Evolutionary conservation across 345 rosid genomes (phyloP).

Genomic region (Ailanthus altissimus): DNA sequence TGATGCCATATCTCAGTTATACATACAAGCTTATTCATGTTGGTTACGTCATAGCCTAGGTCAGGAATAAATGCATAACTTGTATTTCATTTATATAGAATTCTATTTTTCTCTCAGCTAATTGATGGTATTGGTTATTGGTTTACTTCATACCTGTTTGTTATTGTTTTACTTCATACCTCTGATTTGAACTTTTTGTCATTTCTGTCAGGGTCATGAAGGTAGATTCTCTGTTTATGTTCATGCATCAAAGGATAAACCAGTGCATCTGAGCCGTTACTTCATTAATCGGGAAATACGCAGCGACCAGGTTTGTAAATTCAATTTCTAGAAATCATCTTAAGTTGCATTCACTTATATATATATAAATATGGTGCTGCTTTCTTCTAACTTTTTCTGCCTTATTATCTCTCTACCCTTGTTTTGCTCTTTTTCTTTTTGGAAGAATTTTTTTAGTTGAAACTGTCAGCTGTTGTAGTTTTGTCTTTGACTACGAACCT

Average conservation of each 20-base stretch:
- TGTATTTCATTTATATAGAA: background rate
- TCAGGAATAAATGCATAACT: background rate
- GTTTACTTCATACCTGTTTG: slow-evolving; percentile 2
- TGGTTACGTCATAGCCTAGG: background rate
- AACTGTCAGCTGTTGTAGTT: background rate
- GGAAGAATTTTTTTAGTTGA: background rate
- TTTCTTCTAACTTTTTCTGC: background rate
- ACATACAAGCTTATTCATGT: background rate
- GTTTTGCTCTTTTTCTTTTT: background rate
- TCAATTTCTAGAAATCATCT: background rate
- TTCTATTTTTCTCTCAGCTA: background rate
- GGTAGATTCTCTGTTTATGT: slow-evolving; percentile 75
- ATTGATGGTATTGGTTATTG: background rate
- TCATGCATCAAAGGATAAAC: slow-evolving; percentile 73
- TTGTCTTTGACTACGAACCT: background rate
- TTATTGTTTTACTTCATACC: slow-evolving; percentile 3
- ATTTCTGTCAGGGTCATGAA: slow-evolving; percentile 67
- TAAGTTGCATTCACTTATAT: background rate
- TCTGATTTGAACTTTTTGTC: slow-evolving; percentile 11
- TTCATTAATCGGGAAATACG: slow-evolving; percentile 70
- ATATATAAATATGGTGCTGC: no score
- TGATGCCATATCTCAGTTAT: background rate
- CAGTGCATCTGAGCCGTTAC: slow-evolving; percentile 75
- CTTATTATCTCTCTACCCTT: background rate
- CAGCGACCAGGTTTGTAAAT: slow-evolving; percentile 57